These are phyloP conservation scores for Acmispon strigosus DNA, from an alignment of 306 rosid genomes.

Conservation along the genomic window DNA sequence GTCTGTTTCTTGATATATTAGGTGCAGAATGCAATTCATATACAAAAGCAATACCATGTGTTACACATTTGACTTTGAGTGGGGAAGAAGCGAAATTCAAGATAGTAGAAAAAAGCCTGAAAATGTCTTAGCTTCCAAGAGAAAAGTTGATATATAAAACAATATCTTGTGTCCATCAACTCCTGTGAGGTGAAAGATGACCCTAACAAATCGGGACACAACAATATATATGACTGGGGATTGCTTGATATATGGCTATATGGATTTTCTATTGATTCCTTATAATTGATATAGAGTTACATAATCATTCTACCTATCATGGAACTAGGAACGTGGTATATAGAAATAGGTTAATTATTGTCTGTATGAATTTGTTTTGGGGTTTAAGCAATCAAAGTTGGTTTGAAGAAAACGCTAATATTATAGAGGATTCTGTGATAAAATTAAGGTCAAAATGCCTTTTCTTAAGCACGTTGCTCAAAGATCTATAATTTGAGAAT, in stretches of 20 bases:
- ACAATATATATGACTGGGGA: neutral
- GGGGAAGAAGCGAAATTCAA: constrained; percentile 50
- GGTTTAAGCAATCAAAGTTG: constrained; percentile 25
- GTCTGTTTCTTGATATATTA: constrained; percentile 23
- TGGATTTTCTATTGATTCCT: constrained; percentile 7
- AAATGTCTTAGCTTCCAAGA: constrained; percentile 74
- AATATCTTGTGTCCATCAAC: constrained; percentile 23
- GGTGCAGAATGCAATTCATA: constrained; percentile 40
- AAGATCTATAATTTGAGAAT: neutral
- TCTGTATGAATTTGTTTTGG: neutral
- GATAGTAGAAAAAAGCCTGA: constrained; percentile 16
- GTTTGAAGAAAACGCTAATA: constrained; percentile 13
- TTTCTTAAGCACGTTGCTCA: neutral
- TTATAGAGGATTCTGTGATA: constrained; percentile 12
- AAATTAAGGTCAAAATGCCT: neutral
- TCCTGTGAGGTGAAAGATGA: neutral
- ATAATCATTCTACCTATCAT: constrained; percentile 26
- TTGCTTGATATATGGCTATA: constrained; percentile 18
- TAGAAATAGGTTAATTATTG: constrained; percentile 19
- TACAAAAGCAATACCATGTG: constrained; percentile 27
- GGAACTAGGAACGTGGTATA: constrained; percentile 1
- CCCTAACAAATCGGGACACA: neutral
- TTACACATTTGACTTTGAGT: constrained; percentile 67
- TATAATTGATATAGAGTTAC: neutral
- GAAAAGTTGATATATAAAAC: constrained; percentile 31